Conservation (phyloP, 2,329 filamentous ascomycete genomes). For the Amylocarpus encephaloides region DNA sequence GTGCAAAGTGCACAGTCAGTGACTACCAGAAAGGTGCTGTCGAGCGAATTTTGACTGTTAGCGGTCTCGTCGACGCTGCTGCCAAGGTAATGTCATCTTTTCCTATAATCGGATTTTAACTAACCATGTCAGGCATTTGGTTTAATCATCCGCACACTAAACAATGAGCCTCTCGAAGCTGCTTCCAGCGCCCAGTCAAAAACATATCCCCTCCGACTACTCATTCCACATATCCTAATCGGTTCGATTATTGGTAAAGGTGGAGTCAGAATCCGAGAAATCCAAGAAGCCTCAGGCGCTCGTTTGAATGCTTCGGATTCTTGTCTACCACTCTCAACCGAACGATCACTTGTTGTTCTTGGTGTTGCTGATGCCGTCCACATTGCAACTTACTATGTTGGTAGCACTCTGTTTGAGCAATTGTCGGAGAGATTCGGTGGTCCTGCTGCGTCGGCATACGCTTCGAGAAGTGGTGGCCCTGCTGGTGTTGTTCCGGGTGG, state of each 20-base stretch:
- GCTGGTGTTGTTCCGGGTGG: slow-evolving; percentile 91
- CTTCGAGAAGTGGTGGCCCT: slow-evolving; percentile 86
- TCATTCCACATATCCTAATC: slow-evolving; percentile 95
- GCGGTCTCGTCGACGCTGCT: slow-evolving; percentile 90
- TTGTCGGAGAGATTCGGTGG: slow-evolving; percentile 94
- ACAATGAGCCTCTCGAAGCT: slow-evolving; percentile 87
- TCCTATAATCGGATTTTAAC: slow-evolving; percentile 2
- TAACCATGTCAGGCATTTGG: slow-evolving; percentile 70
- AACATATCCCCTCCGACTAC: slow-evolving; percentile 90
- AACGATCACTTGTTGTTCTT: slow-evolving; percentile 95
- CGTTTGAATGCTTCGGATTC: slow-evolving; percentile 94
- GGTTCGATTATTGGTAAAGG: slow-evolving; percentile 98
- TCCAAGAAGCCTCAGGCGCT: slow-evolving; percentile 94
- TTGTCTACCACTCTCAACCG: slow-evolving; percentile 87
- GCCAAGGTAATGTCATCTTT: slow-evolving; percentile 65
- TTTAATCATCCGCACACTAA: slow-evolving; percentile 93
- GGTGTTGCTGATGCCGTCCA: slow-evolving; percentile 97
- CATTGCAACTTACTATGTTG: slow-evolving; percentile 98
- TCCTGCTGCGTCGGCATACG: slow-evolving; percentile 94
- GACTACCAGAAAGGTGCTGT: slow-evolving; percentile 97
- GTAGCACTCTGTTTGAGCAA: slow-evolving; percentile 95
- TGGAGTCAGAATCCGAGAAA: slow-evolving; percentile 92
- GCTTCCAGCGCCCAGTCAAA: slow-evolving; percentile 90
- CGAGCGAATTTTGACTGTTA: slow-evolving; percentile 95
- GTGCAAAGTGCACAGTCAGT: slow-evolving; percentile 97